These are phyloP conservation scores for Linum lewisii DNA, from an alignment of 345 rosid genomes.

Conservation along the genomic window DNA sequence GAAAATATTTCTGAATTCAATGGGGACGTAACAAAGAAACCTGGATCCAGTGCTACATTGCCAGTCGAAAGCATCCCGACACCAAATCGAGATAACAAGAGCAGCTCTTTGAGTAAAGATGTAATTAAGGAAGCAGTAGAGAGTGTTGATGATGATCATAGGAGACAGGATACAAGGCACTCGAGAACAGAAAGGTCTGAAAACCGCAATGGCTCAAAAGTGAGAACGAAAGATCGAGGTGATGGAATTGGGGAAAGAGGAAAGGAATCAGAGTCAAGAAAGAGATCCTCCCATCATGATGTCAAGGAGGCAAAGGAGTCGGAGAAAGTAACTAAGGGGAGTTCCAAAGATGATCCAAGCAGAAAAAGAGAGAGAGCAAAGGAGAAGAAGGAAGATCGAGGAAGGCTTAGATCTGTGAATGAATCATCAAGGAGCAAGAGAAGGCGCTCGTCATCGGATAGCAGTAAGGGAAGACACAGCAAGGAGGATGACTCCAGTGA, in stretches of 20 bases:
- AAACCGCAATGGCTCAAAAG: constrained; percentile 40
- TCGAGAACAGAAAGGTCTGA: constrained; percentile 40
- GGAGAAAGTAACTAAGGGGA: constrained; percentile 41
- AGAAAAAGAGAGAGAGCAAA: constrained; percentile 40
- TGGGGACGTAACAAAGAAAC: constrained; percentile 12
- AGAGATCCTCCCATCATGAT: constrained; percentile 29
- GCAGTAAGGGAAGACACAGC: constrained; percentile 42
- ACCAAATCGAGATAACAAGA: constrained; percentile 29
- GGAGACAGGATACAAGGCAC: constrained; percentile 36
- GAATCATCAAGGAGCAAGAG: constrained; percentile 61
- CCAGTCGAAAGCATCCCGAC: too few species aligned
- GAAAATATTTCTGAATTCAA: constrained; percentile 21
- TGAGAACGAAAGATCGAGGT: constrained; percentile 31
- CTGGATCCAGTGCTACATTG: too few species aligned
- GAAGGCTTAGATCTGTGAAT: constrained; percentile 31
- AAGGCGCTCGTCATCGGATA: constrained; percentile 51
- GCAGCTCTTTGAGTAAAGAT: constrained; percentile 30
- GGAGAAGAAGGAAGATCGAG: constrained; percentile 41
- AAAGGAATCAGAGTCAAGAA: constrained; percentile 46
- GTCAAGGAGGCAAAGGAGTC: constrained; percentile 43
- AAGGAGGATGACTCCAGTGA: constrained; percentile 51
- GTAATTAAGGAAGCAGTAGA: constrained; percentile 24
- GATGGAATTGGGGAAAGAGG: constrained; percentile 34
- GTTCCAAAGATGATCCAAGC: constrained; percentile 37
- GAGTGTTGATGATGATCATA: constrained; percentile 28